These are phyloP conservation scores for Macrocybe sp. DNA, from an alignment of 1,284 basidiomycete species.

Conservation along the genomic window DNA sequence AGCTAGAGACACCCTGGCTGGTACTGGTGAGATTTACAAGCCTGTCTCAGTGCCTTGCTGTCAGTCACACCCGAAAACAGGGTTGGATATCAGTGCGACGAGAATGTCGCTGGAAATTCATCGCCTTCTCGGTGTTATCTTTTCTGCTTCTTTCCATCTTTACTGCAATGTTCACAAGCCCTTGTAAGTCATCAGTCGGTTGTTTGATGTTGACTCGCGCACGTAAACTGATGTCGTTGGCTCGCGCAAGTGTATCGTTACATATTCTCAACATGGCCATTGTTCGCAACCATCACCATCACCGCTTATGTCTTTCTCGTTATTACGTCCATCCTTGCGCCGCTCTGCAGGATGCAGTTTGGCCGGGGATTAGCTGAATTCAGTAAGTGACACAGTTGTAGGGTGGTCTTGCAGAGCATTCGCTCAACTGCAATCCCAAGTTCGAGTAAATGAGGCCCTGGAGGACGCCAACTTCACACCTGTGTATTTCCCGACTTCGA, in stretches of 20 bases:
- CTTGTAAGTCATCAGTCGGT: conserved; percentile 23
- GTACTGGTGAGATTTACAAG: conserved; percentile 27
- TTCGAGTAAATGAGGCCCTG: conserved; percentile 33
- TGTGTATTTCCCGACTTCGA: conserved; percentile 22
- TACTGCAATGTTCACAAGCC: conserved; percentile 38
- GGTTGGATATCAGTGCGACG: conserved; percentile 45
- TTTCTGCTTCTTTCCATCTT: conserved; percentile 35
- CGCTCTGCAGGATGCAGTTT: conserved; percentile 46
- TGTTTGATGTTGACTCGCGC: neutral
- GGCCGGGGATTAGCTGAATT: conserved; percentile 46
- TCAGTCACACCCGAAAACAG: conserved; percentile 20
- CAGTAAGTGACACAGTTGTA: conserved; percentile 24
- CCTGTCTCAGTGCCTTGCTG: neutral
- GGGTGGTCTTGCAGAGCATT: neutral
- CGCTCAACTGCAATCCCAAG: conserved; percentile 16
- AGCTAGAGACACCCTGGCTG: conserved; percentile 47
- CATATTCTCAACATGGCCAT: conserved; percentile 43
- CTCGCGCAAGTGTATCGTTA: conserved; percentile 36
- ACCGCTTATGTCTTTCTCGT: conserved; percentile 37
- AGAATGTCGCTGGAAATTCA: conserved; percentile 38
- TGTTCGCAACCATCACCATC: conserved; percentile 42
- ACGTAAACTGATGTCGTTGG: neutral
- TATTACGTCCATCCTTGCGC: conserved; percentile 34
- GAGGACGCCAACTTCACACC: conserved; percentile 37
- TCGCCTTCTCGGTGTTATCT: conserved; percentile 39